Evolutionary conservation across 192 early-diverging fungal genomes (phyloP).

Genomic region (Coemansia sp.): DNA sequence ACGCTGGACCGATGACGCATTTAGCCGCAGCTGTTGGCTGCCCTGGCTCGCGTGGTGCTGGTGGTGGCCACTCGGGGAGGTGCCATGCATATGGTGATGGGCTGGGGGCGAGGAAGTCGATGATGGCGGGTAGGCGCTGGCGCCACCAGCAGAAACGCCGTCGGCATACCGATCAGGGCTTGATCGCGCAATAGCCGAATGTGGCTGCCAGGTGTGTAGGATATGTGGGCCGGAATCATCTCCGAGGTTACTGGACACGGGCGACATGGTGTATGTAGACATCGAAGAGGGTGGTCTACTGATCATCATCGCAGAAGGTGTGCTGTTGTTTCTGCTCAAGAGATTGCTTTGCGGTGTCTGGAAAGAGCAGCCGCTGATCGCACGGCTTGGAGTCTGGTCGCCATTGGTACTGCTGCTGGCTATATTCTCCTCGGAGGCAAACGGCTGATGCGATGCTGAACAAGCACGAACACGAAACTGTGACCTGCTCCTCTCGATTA

Average conservation of each 20-base stretch:
- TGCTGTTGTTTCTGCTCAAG: constrained; percentile 18
- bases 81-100: constrained; percentile 21
- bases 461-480: constrained; percentile 40
- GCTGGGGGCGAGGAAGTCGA: constrained; percentile 48
- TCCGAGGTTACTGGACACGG: constrained; percentile 46
- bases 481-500: constrained; percentile 20
- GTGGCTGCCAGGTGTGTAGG: constrained; percentile 35
- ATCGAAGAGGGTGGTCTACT: constrained; percentile 52
- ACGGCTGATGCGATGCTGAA: constrained; percentile 36
- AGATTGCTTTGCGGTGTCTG: constrained; percentile 12
- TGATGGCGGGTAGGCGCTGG: constrained; percentile 38
- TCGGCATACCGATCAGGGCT: constrained; percentile 44
- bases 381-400: constrained; percentile 11
- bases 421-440: constrained; percentile 9
- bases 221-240: constrained; percentile 21
- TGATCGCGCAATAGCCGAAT: constrained; percentile 19
- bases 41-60: constrained; percentile 19
- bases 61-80: background rate
- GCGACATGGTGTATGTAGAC: constrained; percentile 52
- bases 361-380: constrained; percentile 12
- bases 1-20: constrained; percentile 47
- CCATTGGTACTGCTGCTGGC: constrained; percentile 10
- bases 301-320: background rate
- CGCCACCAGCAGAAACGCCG: background rate
- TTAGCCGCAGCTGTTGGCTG: constrained; percentile 41